Base-by-base conservation (phyloP, 768 basidiomycete genomes). In the Mycena epipterygia region DNA sequence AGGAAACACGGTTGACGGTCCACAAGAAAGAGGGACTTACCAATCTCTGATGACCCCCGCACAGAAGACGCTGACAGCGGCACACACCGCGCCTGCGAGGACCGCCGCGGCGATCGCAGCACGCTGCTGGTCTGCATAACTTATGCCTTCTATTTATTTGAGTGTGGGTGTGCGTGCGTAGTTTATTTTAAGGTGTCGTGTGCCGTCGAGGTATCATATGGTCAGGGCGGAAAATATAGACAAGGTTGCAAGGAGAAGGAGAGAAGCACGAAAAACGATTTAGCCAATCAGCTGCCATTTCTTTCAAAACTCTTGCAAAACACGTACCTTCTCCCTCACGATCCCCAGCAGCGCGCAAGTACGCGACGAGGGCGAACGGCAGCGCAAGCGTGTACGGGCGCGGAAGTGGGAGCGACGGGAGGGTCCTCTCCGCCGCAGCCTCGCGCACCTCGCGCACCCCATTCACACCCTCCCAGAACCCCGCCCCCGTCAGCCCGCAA, bases 291-390 rank as follows among this genome's bases (percentile, higher is more conserved):
- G 33, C 19, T 3, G 17, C 2, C n/a, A 27, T 48, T 5, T 14
- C 32, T 9, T n/a, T n/a, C n/a, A 3, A 42, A 30, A 35, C 39
- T 16, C 3, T 46, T 11, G 49, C 16, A 19, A 35, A 3, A 29
- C n/a, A 60, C 65, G 30, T 29, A 68, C 71, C 70, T 65, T 65
- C 67, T 1, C 67, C 72, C 30, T 67, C 72, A 23, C 52, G 48
- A 49, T 73, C 72, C 27, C 72, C 65, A 2, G 95, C 93, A n/a
- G 95, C 93, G 73, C 97, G 94, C 23, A 98, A 80, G 79, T 97
- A 98, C 6, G 95, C 93, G 41, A 88, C 82, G 32, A 97, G 83
- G 17, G 95, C 91, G 71, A 95, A 93, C 7, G 95, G 93, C 71
- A 96, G 87, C 0, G 94, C 93, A 68, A 96, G 83, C 0, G 92